Base-by-base conservation (phyloP, 2,329 filamentous ascomycete species). In the Biscogniauxia sp. region DNA sequence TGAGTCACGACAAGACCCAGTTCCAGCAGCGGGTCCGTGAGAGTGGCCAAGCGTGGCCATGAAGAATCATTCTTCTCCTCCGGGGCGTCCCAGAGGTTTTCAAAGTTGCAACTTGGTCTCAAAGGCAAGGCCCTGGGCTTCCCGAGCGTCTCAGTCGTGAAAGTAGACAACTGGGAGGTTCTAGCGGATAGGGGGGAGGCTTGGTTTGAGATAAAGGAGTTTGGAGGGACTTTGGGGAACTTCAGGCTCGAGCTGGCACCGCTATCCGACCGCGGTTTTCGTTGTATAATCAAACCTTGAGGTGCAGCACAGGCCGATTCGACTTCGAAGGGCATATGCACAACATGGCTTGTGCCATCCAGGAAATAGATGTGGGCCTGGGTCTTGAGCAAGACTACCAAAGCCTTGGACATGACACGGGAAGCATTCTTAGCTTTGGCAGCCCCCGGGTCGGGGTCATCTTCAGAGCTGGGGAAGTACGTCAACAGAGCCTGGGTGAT, bases 301-400 rank as follows among this genome's bases (percentile, higher is more conserved):
- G 93, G 90, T 13, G 91, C 91, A 41, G 94, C 87, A 74, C 93
- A 92, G 28, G 91, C 93, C 57, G 87, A 87, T 72, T 97, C 92
- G 51, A 97, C 90, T 76, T 98, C 93, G 72, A 99, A 99, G 1
- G 94, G 94, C 71, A 99, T 86, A 73, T 97, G 92, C 54, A 98
- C 84, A 61, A 97, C 86, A 82, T 99, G 91, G 72, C 86, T 95
- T 37, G 92, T 88, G 20, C 94, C 94, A 1, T 90, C 86, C 45
- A 98, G 84, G 73, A 96, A 97, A 80, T 93, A 96, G 66, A 99
- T 87, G 73, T 98, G 94, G 20, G 92, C 93, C 72, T 98, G 94
- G 0, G 92, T 93, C 76, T 91, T 93, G 66, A 99, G 85, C 67
- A 98, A 90, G 55, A 99, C 90, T 7, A 98, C 92, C 63, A 99